Base-by-base conservation (phyloP, 2,329 filamentous ascomycete species). In the Aspergillus cejpii region DNA sequence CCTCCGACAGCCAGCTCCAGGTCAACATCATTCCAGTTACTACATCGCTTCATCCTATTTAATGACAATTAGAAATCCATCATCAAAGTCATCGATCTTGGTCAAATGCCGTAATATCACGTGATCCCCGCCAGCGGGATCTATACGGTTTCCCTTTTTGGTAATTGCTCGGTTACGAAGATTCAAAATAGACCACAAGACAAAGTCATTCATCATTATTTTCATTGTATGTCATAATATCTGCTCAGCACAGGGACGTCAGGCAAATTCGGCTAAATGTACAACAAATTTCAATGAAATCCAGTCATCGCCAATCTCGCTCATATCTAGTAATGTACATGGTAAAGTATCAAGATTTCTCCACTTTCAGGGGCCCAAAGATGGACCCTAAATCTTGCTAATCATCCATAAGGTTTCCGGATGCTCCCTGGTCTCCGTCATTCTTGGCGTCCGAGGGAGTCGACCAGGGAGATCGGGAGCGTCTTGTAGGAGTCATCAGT, bases 401-500 rank as follows among this genome's bases (percentile, higher is more conserved):
- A 15, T 17, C 7, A 34, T 17, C 17, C 10, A 3, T 19, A 19
- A 15, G 10, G 15, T n/a, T 2, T 4, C 17, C 31, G 11, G 15
- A 34, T 34, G 6, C 10, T 19, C 14, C 31, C 15, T 5, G 8
- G 31, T 3, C 11, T 17, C 31, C 31, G 15, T 8, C 15, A 17
- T n/a, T 34, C 17, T 6, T 37, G 17, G 34, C 20, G 24, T 37
- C 28, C 15, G 39, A 34, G 10, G 41, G 29, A 17, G 45, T 26
- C 2, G 34, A 43, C 40, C 43, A 23, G 1, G 44, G 44, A 20
- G 29, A 42, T 33, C 34, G 37, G 6, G 38, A 43, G 5, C 24
- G 37, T 19, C 29, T 31, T n/a, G 44, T 38, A 15, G 48, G 45
- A 2, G 46, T 46, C 53, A 53, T 56, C 14, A 52, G 20, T n/a